These are phyloP conservation scores for Kuraishia capsulata DNA, from an alignment of 805 yeast genomes.

Conservation along the genomic window DNA sequence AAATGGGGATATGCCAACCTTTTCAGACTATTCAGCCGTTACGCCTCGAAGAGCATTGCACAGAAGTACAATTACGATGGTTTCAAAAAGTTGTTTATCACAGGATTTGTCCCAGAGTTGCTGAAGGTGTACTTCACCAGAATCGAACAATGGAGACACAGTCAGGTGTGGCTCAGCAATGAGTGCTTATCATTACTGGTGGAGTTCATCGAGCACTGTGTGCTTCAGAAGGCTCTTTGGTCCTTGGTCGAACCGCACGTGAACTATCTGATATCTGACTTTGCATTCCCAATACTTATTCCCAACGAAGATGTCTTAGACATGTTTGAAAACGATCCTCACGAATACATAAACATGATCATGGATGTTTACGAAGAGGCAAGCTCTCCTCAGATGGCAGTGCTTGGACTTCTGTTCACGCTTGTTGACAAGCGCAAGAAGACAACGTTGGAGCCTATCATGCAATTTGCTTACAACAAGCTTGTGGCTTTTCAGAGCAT, in stretches of 20 bases:
- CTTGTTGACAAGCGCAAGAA: constrained; percentile 62
- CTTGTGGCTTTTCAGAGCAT: constrained; percentile 28
- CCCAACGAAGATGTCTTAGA: constrained; percentile 69
- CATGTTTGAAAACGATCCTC: constrained; percentile 80
- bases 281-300: constrained; percentile 71
- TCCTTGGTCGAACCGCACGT: constrained; percentile 59
- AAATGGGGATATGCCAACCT: constrained; percentile 5
- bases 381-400: constrained; percentile 70
- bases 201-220: constrained; percentile 51
- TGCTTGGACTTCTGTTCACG: constrained; percentile 61
- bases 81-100: constrained; percentile 46
- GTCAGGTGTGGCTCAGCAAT: constrained; percentile 59
- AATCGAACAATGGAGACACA: constrained; percentile 65
- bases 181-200: constrained; percentile 58
- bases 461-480: constrained; percentile 48
- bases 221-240: constrained; percentile 59
- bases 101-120: constrained; percentile 65
- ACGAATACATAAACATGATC: constrained; percentile 76
- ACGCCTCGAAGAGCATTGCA: constrained; percentile 28
- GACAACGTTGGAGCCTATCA: constrained; percentile 48
- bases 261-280: constrained; percentile 54
- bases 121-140: constrained; percentile 53
- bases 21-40: constrained; percentile 2
- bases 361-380: constrained; percentile 57
- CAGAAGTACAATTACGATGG: constrained; percentile 46